Percentiles rank a stretch among this genome's conserved stretches.
These are phyloP conservation scores for Mayamaea pseudoterrestris DNA, from an alignment of 108 stramenopile genomes.

Conservation along the genomic window DNA sequence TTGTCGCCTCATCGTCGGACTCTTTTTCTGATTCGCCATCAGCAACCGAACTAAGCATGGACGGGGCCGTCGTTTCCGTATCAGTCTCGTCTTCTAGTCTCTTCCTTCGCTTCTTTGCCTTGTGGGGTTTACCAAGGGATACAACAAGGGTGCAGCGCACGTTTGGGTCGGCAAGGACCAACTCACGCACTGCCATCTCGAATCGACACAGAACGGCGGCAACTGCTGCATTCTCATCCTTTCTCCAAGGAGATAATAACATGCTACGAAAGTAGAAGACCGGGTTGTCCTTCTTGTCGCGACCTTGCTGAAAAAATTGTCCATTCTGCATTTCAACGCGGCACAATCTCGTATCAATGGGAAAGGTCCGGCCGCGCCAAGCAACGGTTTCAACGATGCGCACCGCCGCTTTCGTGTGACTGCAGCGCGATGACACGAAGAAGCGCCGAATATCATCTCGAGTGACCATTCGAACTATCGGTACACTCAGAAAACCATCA, in stretches of 20 bases:
- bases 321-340: conserved; percentile 50
- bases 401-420: conserved; percentile 32
- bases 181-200: conserved; percentile 23
- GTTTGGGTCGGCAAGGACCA: conserved; percentile 13
- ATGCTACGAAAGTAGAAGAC: conserved; percentile 67
- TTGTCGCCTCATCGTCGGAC: conserved; percentile 3
- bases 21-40: conserved; percentile 4
- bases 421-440: conserved; percentile 18
- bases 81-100: not conserved
- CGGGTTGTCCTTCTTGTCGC: conserved; percentile 35
- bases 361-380: conserved; percentile 55
- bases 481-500: not conserved
- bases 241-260: conserved; percentile 48
- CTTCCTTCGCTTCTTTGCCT: conserved; percentile 1
- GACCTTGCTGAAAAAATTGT: conserved; percentile 67
- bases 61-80: not conserved
- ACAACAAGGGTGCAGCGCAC: conserved; percentile 36
- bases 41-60: not conserved
- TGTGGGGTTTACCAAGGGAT: conserved; percentile 24
- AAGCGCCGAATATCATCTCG: conserved; percentile 39
- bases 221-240: conserved; percentile 37
- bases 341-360: conserved; percentile 39
- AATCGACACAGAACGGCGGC: conserved; percentile 39
- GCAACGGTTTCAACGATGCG: conserved; percentile 44
- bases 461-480: conserved; percentile 17